Conservation (phyloP, 331 rosid genomes). For the Stylosanthes scabra region DNA sequence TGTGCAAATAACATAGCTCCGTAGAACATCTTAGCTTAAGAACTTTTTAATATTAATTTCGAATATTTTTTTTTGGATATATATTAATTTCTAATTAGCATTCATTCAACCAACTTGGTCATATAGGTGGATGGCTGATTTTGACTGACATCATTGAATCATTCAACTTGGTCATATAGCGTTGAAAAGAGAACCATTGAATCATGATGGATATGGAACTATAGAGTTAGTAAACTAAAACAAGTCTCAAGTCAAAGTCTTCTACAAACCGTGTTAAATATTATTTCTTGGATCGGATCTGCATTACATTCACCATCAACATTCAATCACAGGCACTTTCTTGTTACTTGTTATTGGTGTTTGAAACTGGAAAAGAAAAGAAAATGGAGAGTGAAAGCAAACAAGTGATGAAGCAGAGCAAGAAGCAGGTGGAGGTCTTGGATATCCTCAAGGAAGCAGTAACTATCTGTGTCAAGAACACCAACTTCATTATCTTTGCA, state of each 20-base stretch:
- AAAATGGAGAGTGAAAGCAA: conserved; percentile 38
- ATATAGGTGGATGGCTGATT: too few relatives aligned
- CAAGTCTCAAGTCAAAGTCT: conserved; percentile 25
- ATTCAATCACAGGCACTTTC: neutral
- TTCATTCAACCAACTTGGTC: neutral
- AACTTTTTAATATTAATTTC: too few relatives aligned
- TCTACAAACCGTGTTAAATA: neutral
- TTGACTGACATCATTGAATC: neutral
- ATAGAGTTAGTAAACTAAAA: neutral
- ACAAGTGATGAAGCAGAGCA: conserved; percentile 22
- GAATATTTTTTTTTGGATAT: too few relatives aligned
- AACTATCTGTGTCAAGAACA: conserved; percentile 37
- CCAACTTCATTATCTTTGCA: conserved; percentile 53
- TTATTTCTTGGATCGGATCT: conserved; percentile 24
- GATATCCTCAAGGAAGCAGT: conserved; percentile 45
- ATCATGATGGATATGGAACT: too few relatives aligned
- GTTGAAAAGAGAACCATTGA: neutral
- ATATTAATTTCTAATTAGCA: neutral
- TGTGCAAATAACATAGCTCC: too few relatives aligned
- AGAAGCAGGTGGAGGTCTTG: conserved; percentile 32
- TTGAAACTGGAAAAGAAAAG: neutral
- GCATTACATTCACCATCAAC: neutral
- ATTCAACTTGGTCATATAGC: too few relatives aligned
- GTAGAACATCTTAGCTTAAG: too few relatives aligned
- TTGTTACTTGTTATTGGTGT: neutral